phyloP scores from a whole-genome alignment of 2,329 filamentous ascomycete genomes.

The Xylaria sp. region DNA sequence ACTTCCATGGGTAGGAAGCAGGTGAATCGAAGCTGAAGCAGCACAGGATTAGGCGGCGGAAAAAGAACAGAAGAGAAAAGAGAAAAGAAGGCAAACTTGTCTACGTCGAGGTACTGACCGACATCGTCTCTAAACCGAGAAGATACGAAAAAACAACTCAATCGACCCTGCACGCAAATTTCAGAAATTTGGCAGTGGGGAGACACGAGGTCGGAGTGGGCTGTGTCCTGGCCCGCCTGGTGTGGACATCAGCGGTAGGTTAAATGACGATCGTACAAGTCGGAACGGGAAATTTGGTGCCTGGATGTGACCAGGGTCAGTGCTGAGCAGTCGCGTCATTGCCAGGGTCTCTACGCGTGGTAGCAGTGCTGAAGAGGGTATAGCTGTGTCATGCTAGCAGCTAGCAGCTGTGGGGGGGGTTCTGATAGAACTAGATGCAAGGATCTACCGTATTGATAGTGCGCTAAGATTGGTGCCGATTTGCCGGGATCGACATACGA shows the following conservation, averaged over 20 bases:
- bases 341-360: background rate
- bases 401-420: background rate
- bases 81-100: background rate
- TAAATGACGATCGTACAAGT: conserved; percentile 5
- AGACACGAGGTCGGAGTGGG: conserved; percentile 5
- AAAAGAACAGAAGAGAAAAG: background rate
- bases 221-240: background rate
- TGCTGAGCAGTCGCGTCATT: background rate
- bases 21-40: background rate
- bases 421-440: background rate
- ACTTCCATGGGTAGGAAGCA: background rate
- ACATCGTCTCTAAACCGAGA: conserved; percentile 1
- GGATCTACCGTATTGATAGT: background rate
- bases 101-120: background rate
- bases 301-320: background rate
- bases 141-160: background rate
- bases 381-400: background rate
- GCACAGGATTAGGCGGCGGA: too few species aligned
- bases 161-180: background rate
- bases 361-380: background rate
- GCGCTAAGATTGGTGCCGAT: conserved; percentile 1
- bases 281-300: background rate
- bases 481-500: background rate
- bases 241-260: background rate
- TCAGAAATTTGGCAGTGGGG: background rate